These are phyloP conservation scores for Ambrosiella beaveri DNA, from an alignment of 2,329 filamentous ascomycete species.

Conservation along the genomic window DNA sequence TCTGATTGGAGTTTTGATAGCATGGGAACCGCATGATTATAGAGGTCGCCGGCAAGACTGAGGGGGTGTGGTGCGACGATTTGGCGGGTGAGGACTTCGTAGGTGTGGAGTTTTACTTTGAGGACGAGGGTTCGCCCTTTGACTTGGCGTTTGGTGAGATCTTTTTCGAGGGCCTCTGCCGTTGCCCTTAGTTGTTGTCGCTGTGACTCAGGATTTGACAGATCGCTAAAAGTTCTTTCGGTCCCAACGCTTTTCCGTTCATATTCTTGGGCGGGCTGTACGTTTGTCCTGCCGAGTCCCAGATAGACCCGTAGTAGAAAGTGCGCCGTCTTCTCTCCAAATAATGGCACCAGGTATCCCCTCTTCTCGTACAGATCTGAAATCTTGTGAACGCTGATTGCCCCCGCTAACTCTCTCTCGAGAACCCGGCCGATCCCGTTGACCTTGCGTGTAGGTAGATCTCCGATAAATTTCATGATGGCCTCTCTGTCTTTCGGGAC, in stretches of 20 bases:
- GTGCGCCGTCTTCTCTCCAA: conserved; percentile 78
- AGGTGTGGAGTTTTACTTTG: conserved; percentile 89
- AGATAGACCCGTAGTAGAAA: conserved; percentile 75
- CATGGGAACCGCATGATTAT: conserved; percentile 66
- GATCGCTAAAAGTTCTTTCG: conserved; percentile 76
- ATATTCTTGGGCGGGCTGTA: conserved; percentile 76
- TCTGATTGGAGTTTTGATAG: conserved; percentile 71
- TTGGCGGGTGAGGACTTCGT: conserved; percentile 78
- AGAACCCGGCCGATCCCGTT: conserved; percentile 91
- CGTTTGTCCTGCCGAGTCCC: conserved; percentile 66
- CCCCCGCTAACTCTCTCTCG: conserved; percentile 67
- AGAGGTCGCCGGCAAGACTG: conserved; percentile 61
- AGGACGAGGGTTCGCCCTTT: conserved; percentile 83
- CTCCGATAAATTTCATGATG: conserved; percentile 74
- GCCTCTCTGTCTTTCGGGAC: conserved; percentile 53
- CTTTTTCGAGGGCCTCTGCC: conserved; percentile 73
- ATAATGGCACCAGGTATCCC: conserved; percentile 56
- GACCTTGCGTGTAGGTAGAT: conserved; percentile 72
- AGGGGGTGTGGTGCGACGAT: conserved; percentile 57
- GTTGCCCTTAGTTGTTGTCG: conserved; percentile 63
- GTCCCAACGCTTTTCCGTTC: conserved; percentile 89
- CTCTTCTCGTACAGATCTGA: conserved; percentile 71
- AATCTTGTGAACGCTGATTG: conserved; percentile 74
- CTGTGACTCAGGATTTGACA: conserved; percentile 49
- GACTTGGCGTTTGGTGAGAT: conserved; percentile 60